Percentiles rank a stretch among this genome's conserved stretches.
Evolutionary conservation across 305 asterid genomes (phyloP).

Genomic region (Plantago lanceolata): DNA sequence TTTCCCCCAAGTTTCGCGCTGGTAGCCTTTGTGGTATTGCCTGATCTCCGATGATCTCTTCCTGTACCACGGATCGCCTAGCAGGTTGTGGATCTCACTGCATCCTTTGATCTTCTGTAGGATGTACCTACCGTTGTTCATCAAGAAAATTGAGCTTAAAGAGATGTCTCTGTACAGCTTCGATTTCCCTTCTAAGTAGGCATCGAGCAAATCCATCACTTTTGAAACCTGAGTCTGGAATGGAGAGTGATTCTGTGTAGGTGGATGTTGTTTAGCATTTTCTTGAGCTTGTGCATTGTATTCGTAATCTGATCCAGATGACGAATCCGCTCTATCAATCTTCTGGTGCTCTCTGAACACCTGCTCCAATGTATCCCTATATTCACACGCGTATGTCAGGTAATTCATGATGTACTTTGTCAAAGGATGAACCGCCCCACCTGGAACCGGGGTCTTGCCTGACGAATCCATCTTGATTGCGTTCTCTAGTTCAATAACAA

Average conservation of each 20-base stretch:
- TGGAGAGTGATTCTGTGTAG: constrained; percentile 29
- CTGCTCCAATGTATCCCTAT: constrained; percentile 61
- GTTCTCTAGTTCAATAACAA: constrained; percentile 62
- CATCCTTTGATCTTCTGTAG: constrained; percentile 68
- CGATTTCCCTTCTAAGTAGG: constrained; percentile 68
- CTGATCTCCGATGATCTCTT: constrained; percentile 77
- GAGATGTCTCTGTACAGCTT: constrained; percentile 66
- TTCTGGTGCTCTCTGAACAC: constrained; percentile 70
- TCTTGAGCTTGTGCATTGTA: constrained; percentile 20
- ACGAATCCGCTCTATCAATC: constrained; percentile 51
- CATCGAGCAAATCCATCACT: constrained; percentile 61
- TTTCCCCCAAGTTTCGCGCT: constrained; percentile 89
- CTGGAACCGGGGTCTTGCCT: constrained; percentile 60
- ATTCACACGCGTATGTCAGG: constrained; percentile 44
- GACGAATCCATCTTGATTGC: constrained; percentile 64
- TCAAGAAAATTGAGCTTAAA: constrained; percentile 75
- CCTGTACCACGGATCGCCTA: constrained; percentile 70
- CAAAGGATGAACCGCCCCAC: constrained; percentile 89
- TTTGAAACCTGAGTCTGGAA: constrained; percentile 51
- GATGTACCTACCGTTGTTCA: constrained; percentile 92
- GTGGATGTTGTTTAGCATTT: constrained; percentile 4
- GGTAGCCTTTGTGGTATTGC: constrained; percentile 77
- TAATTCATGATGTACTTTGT: constrained; percentile 75
- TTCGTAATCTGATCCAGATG: constrained; percentile 39
- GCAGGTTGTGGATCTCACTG: constrained; percentile 41